Conservation (phyloP, 306 rosid genomes). For the Cicer yamashitae region DNA sequence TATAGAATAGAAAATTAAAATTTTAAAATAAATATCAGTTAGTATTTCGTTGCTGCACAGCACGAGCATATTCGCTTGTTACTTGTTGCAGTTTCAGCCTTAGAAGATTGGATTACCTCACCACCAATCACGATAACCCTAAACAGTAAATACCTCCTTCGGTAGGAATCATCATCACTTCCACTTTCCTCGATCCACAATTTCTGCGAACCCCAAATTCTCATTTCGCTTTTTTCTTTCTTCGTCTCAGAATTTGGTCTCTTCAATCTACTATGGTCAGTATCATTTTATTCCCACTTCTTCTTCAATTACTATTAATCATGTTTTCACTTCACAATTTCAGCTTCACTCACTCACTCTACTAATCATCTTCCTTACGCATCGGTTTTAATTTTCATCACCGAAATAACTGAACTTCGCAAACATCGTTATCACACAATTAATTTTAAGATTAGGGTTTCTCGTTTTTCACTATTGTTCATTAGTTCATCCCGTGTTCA, state of each 20-base stretch:
- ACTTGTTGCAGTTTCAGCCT: too few relatives aligned
- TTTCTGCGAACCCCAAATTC: constrained; percentile 16
- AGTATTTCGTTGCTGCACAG: too few relatives aligned
- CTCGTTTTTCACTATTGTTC: background rate
- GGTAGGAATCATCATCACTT: background rate
- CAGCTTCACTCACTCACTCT: constrained; percentile 16
- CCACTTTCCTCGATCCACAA: constrained; percentile 14
- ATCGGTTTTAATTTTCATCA: background rate
- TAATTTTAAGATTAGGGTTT: background rate
- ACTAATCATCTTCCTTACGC: background rate
- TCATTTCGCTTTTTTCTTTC: background rate
- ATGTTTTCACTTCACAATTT: background rate
- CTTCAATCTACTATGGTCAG: constrained; percentile 50
- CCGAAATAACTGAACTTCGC: background rate
- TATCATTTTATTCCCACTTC: constrained; percentile 8
- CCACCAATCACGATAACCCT: background rate
- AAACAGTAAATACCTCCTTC: background rate
- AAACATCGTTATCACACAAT: background rate
- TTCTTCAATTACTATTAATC: background rate
- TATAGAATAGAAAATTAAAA: too few relatives aligned
- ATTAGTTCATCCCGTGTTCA: background rate
- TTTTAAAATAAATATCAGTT: too few relatives aligned
- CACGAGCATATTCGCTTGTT: too few relatives aligned
- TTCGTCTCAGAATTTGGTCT: background rate
- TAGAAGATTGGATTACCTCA: too few relatives aligned